Base-by-base conservation (phyloP, 768 basidiomycete species). In the Leccinum longicurvipes region DNA sequence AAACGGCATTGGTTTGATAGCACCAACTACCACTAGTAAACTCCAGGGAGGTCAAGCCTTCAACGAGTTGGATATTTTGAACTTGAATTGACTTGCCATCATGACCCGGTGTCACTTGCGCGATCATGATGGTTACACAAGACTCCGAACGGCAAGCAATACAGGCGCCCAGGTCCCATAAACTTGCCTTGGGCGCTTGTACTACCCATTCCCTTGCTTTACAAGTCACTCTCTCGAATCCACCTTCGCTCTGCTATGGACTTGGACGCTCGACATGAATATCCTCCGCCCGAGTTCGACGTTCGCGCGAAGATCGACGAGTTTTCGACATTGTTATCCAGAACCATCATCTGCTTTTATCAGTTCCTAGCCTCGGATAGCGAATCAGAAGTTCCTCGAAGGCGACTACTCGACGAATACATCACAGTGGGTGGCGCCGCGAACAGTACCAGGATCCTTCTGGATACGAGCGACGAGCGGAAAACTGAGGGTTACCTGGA, bases 291-390 rank as follows among this genome's bases (percentile, higher is more conserved):
- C 9, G 51, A 57, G 27, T 62, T 62, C 49, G 55, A 68, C 9
- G 63, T 68, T 39, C 53, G 63, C 3, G 41, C 27, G 7, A 58
- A n/a, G 63, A 65, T 68, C 32, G 66, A 66, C n/a, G 51, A 42
- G 21, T 69, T 62, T 56, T 67, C 60, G 1, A 50, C 55, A 1
- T 50, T 62, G 42, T 9, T 64, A 19, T 64, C 65, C 4, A 62
- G 53, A 32, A 66, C 63, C n/a, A 68, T 67, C 24, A 53, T 67
- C 51, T 67, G 65, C 36, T 64, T 67, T 36, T 58, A 60, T 57
- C 67, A 64, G 15, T 67, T 69, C 56, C 24, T 67, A n/a, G 60
- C 67, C 24, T 69, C 67, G 21, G 67, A 67, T 24, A 51, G 49
- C 24, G 59, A 65, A 4, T 63, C 65, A 17, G 62, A 67, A 45